Conservation (phyloP, 441 rosid species). For the Aleurites moluccanus region DNA sequence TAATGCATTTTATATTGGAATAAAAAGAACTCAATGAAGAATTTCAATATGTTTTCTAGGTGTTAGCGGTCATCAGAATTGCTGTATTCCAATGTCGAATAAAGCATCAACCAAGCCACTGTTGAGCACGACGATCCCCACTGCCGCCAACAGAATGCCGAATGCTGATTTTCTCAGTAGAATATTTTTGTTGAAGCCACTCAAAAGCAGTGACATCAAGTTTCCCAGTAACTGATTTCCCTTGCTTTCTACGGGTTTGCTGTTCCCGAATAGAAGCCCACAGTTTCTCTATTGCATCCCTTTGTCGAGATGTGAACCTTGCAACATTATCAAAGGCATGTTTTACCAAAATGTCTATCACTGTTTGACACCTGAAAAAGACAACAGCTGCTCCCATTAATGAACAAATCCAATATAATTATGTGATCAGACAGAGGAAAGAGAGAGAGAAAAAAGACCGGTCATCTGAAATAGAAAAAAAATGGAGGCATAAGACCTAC, state of each 20-base stretch:
- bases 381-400: neutral
- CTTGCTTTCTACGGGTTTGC: constrained; percentile 78
- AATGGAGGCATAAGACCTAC: constrained; percentile 34
- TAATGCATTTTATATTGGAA: neutral
- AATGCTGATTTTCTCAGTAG: constrained; percentile 81
- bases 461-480: neutral
- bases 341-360: constrained; percentile 90
- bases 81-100: neutral
- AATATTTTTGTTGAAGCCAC: constrained; percentile 78
- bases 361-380: constrained; percentile 85
- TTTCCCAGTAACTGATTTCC: constrained; percentile 84
- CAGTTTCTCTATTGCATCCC: constrained; percentile 80
- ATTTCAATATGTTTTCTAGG: constrained; percentile 18
- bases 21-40: neutral
- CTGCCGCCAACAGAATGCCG: constrained; percentile 79
- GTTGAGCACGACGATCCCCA: constrained; percentile 88
- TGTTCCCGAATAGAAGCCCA: constrained; percentile 89
- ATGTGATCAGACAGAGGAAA: neutral
- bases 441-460: neutral
- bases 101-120: constrained; percentile 77
- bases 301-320: constrained; percentile 74
- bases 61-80: constrained; percentile 1
- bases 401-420: neutral
- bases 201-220: constrained; percentile 90
- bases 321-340: constrained; percentile 76